Evolutionary conservation across 2,329 filamentous ascomycete species (phyloP).

Genomic region (Blastomyces silverae): DNA sequence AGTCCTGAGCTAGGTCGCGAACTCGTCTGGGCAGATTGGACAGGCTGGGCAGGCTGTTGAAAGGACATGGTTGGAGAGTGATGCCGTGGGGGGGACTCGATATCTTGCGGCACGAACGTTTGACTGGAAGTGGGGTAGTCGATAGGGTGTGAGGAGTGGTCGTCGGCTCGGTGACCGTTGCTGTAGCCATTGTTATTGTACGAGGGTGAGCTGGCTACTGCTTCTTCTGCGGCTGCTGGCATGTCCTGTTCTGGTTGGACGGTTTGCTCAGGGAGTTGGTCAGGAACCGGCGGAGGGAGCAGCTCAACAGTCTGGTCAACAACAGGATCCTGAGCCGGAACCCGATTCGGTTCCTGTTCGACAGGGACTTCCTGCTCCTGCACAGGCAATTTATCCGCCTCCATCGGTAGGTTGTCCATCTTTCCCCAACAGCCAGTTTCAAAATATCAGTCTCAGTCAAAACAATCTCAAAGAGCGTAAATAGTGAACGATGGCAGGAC

Average conservation of each 20-base stretch:
- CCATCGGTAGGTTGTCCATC: conserved; percentile 19
- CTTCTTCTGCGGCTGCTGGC: conserved; percentile 36
- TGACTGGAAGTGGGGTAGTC: conserved; percentile 38
- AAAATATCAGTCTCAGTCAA: conserved; percentile 5
- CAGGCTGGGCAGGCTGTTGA: conserved; percentile 32
- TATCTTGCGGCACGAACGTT: conserved; percentile 44
- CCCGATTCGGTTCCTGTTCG: conserved; percentile 2
- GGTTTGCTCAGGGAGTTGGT: conserved; percentile 21
- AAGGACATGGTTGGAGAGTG: conserved; percentile 39
- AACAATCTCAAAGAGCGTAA: conserved; percentile 6
- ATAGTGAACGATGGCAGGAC: neutral
- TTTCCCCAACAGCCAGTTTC: conserved; percentile 1
- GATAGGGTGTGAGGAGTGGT: conserved; percentile 44
- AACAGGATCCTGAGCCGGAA: conserved; percentile 4
- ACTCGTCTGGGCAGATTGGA: conserved; percentile 31
- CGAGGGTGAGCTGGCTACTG: conserved; percentile 21
- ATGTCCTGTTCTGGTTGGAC: conserved; percentile 26
- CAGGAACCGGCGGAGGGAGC: conserved; percentile 16
- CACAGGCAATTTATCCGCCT: conserved; percentile 17
- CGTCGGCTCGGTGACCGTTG: conserved; percentile 46
- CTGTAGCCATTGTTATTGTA: conserved; percentile 36
- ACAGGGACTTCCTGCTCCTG: conserved; percentile 15
- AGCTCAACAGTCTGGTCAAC: conserved; percentile 2
- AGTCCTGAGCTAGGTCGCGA: conserved; percentile 48
- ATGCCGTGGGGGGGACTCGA: conserved; percentile 39